Percentiles rank a stretch among this genome's conserved stretches.
Evolutionary conservation across 1,284 basidiomycete genomes (phyloP).

Genomic region (Apiotrichum siamense): DNA sequence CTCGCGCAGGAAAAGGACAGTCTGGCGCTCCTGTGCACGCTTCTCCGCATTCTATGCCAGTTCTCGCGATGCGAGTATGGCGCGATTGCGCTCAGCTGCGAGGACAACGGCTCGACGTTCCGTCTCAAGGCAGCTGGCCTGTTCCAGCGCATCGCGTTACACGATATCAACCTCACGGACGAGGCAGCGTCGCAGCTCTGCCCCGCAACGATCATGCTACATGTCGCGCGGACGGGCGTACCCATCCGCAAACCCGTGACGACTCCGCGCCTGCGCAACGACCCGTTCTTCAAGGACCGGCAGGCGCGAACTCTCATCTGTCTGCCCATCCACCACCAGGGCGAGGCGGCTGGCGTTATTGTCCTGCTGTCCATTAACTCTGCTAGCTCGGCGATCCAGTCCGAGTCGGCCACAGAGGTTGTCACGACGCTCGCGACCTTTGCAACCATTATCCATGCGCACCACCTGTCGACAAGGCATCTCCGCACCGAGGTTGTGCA

Average conservation of each 20-base stretch:
- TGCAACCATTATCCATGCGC: slow-evolving; percentile 28
- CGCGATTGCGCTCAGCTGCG: slow-evolving; percentile 30
- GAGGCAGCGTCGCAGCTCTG: slow-evolving; percentile 21
- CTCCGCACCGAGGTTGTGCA: slow-evolving; percentile 29
- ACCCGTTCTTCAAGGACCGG: slow-evolving; percentile 29
- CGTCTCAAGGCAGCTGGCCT: slow-evolving; percentile 31
- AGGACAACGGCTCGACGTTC: slow-evolving; percentile 18
- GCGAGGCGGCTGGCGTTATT: slow-evolving; percentile 28
- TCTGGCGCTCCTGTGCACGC: slow-evolving; percentile 25
- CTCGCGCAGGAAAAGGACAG: slow-evolving; percentile 37
- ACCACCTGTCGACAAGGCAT: slow-evolving; percentile 28
- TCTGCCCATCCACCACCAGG: slow-evolving; percentile 34
- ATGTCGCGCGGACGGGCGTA: slow-evolving; percentile 30
- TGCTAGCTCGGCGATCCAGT: slow-evolving; percentile 18
- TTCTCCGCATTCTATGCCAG: slow-evolving; percentile 34
- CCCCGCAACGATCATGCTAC: slow-evolving; percentile 30
- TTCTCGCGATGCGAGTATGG: slow-evolving; percentile 35
- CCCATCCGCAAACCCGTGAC: slow-evolving; percentile 20
- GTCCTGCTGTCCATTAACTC: slow-evolving; percentile 27
- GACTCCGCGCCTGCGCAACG: slow-evolving; percentile 19
- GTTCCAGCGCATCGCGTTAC: slow-evolving; percentile 25
- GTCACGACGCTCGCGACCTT: slow-evolving; percentile 31
- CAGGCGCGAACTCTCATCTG: slow-evolving; percentile 27
- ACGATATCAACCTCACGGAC: slow-evolving; percentile 26
- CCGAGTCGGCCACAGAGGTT: slow-evolving; percentile 23